A percentile compares a stretch with the other conserved stretches of the same genome.
phyloP scores from a whole-genome alignment of 768 basidiomycete genomes.

The Naganishia friedmannii region DNA sequence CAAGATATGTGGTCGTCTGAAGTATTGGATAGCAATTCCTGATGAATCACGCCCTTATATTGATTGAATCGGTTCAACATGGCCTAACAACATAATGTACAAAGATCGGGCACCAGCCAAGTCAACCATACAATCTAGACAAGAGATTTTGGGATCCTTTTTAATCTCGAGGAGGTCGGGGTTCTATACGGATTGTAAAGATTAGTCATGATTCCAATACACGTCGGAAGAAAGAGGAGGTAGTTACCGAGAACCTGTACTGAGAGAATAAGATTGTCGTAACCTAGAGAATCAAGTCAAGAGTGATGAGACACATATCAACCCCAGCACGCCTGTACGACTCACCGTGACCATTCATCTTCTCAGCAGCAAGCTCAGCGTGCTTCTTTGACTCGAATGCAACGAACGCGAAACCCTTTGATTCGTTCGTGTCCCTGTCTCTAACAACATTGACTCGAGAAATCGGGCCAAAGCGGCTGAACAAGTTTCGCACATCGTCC shows the following conservation, averaged over 20 bases:
- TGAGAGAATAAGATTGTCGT: slow-evolving; percentile 81
- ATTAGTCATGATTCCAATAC: not conserved
- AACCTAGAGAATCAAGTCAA: slow-evolving; percentile 50
- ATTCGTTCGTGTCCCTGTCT: slow-evolving; percentile 59
- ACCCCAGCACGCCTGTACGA: not conserved
- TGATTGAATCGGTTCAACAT: slow-evolving; percentile 4
- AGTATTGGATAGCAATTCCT: not conserved
- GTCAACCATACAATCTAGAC: slow-evolving; percentile 15
- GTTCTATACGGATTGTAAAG: not conserved
- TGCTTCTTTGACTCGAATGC: slow-evolving; percentile 78
- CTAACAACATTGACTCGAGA: slow-evolving; percentile 89
- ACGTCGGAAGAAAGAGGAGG: not conserved
- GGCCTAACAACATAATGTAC: slow-evolving; percentile 12
- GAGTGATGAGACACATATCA: not conserved
- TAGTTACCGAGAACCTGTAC: slow-evolving; percentile 54
- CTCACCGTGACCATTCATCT: slow-evolving; percentile 76
- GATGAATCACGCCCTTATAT: not conserved
- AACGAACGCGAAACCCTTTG: slow-evolving; percentile 98
- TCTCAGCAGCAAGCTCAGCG: slow-evolving; percentile 85
- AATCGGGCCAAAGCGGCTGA: slow-evolving; percentile 73
- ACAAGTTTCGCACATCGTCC: slow-evolving; percentile 86
- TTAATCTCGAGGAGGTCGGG: slow-evolving; percentile 27
- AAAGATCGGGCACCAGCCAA: slow-evolving; percentile 20
- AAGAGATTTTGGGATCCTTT: slow-evolving; percentile 3
- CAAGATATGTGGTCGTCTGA: too few species aligned